Conservation (phyloP, 495 filamentous ascomycete species). For the Neurospora africana region DNA sequence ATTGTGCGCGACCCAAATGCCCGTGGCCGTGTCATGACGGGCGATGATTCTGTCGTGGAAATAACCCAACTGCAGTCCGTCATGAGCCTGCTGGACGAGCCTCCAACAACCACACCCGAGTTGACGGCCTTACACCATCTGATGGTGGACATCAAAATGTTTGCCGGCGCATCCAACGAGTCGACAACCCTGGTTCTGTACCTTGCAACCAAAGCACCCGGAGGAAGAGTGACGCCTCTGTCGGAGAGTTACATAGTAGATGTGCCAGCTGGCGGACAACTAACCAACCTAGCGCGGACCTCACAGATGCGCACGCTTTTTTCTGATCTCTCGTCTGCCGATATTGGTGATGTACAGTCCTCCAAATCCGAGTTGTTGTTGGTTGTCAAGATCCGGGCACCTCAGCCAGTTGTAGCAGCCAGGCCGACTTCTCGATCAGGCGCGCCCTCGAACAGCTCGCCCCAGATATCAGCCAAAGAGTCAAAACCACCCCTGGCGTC, state of each 20-base stretch:
- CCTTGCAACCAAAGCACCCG: slow-evolving; percentile 58
- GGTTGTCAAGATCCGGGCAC: slow-evolving; percentile 67
- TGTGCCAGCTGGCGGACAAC: slow-evolving; percentile 59
- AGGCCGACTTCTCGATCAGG: slow-evolving; percentile 39
- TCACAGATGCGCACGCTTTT: slow-evolving; percentile 76
- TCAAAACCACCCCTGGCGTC: slow-evolving; percentile 31
- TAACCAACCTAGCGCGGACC: slow-evolving; percentile 46
- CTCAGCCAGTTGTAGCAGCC: slow-evolving; percentile 40
- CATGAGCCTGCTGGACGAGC: slow-evolving; percentile 86
- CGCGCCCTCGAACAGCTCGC: slow-evolving; percentile 22
- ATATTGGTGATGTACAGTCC: slow-evolving; percentile 68
- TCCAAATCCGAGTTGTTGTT: slow-evolving; percentile 63
- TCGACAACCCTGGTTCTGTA: slow-evolving; percentile 70
- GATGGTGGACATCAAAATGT: slow-evolving; percentile 69
- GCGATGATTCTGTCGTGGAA: slow-evolving; percentile 86
- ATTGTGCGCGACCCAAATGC: slow-evolving; percentile 84
- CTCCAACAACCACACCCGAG: slow-evolving; percentile 56
- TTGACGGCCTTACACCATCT: slow-evolving; percentile 71
- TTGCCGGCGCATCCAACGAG: slow-evolving; percentile 60
- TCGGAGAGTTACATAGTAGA: slow-evolving; percentile 79
- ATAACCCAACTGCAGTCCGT: slow-evolving; percentile 83
- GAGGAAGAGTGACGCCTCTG: slow-evolving; percentile 50
- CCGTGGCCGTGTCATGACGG: slow-evolving; percentile 76
- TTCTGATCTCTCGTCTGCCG: slow-evolving; percentile 66
- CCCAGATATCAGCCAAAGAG: slow-evolving; percentile 27